These are phyloP conservation scores for Panaeolus cyanescens DNA, from an alignment of 768 basidiomycete genomes.

Conservation along the genomic window DNA sequence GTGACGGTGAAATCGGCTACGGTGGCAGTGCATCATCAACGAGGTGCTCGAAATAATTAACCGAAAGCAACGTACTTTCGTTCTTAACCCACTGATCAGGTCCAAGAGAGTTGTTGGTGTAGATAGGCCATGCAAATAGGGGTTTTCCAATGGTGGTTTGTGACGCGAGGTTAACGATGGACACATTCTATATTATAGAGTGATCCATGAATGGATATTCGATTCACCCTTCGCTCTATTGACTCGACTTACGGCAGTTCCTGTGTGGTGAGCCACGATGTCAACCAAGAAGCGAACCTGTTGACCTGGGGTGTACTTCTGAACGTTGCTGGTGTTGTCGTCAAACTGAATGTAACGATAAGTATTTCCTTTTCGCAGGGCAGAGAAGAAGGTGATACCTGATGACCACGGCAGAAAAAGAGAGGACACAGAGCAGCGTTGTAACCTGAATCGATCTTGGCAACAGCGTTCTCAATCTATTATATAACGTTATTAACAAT, in stretches of 20 bases:
- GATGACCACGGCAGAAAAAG: slow-evolving; percentile 34
- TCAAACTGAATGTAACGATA: slow-evolving; percentile 18
- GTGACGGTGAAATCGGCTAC: slow-evolving; percentile 32
- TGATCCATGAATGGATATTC: background rate
- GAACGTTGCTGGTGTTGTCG: slow-evolving; percentile 32
- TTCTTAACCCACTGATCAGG: slow-evolving; percentile 34
- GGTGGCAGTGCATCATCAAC: background rate
- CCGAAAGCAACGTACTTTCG: slow-evolving; percentile 29
- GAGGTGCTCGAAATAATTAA: background rate
- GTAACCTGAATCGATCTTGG: slow-evolving; percentile 28
- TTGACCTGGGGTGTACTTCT: slow-evolving; percentile 27
- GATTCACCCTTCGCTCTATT: background rate
- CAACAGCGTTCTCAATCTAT: slow-evolving; percentile 33
- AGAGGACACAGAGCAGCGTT: slow-evolving; percentile 33
- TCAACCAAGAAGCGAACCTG: slow-evolving; percentile 31
- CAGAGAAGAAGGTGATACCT: slow-evolving; percentile 14
- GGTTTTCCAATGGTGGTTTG: slow-evolving; percentile 29
- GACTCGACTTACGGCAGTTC: slow-evolving; percentile 28
- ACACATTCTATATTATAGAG: background rate
- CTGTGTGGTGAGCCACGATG: slow-evolving; percentile 36
- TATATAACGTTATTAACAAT: background rate
- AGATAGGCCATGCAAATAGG: slow-evolving; percentile 33
- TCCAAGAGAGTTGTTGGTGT: slow-evolving; percentile 30
- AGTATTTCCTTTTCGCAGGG: background rate
- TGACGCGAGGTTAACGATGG: slow-evolving; percentile 27